These are phyloP conservation scores for Russula sp. DNA, from an alignment of 768 basidiomycete genomes.

Conservation along the genomic window DNA sequence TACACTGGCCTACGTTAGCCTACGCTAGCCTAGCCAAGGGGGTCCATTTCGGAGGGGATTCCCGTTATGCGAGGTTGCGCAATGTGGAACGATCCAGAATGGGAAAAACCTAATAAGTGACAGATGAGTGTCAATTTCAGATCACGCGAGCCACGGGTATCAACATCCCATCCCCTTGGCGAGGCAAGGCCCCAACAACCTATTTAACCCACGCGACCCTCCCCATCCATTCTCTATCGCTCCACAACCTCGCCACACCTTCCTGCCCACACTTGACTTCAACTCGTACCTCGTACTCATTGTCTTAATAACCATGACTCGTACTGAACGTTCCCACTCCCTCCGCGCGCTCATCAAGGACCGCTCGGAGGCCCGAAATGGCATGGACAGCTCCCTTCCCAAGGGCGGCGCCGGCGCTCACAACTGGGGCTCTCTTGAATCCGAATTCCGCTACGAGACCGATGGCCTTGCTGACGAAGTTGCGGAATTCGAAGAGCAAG, in stretches of 20 bases:
- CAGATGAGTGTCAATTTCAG: not conserved
- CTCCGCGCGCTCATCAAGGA: slow-evolving; percentile 70
- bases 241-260: not conserved
- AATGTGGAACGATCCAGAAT: not conserved
- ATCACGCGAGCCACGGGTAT: slow-evolving; percentile 10
- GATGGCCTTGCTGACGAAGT: slow-evolving; percentile 61
- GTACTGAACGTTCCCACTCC: slow-evolving; percentile 66
- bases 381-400: slow-evolving; percentile 62
- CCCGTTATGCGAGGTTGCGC: not conserved
- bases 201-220: slow-evolving; percentile 5
- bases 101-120: not conserved
- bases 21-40: not conserved
- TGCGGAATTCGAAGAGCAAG: slow-evolving; percentile 37
- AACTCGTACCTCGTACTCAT: not conserved
- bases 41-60: not conserved
- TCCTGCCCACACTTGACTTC: not conserved
- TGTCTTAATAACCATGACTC: slow-evolving; percentile 55
- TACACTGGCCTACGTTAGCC: not conserved
- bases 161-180: slow-evolving; percentile 1
- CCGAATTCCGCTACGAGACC: slow-evolving; percentile 47
- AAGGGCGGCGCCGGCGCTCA: slow-evolving; percentile 78
- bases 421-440: slow-evolving; percentile 75
- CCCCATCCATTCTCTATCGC: not conserved
- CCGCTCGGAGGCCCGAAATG: slow-evolving; percentile 73
- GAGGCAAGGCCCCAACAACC: not conserved